phyloP scores from a whole-genome alignment of 805 yeast genomes.

The Wickerhamomyces xylosicus region DNA sequence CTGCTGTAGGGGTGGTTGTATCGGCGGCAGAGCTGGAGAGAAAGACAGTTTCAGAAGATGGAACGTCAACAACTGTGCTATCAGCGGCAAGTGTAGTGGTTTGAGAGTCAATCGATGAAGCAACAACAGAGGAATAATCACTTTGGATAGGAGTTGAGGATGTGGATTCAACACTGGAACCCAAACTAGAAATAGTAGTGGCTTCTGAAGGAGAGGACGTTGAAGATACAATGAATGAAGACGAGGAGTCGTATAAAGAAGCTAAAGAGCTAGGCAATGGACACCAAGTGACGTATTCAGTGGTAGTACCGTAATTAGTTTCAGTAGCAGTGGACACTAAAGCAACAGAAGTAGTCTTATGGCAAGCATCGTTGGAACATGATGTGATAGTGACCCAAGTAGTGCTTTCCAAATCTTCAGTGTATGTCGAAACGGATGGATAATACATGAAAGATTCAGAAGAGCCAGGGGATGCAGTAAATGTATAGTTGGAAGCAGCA shows the following conservation, averaged over 20 bases:
- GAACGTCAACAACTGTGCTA: neutral
- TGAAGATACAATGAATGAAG: neutral
- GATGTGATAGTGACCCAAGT: conserved; percentile 15
- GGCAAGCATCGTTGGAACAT: conserved; percentile 10
- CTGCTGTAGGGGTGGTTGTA: neutral
- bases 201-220: neutral
- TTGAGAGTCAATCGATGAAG: neutral
- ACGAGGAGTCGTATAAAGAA: neutral
- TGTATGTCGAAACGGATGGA: neutral
- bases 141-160: neutral
- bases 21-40: neutral
- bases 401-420: conserved; percentile 3
- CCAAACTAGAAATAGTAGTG: neutral
- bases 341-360: conserved; percentile 9
- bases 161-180: neutral
- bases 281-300: conserved; percentile 17
- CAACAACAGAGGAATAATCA: neutral
- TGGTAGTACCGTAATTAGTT: conserved; percentile 21
- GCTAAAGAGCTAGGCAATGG: conserved; percentile 8
- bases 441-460: neutral
- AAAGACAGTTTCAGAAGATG: neutral
- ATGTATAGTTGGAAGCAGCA: neutral
- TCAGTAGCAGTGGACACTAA: conserved; percentile 22
- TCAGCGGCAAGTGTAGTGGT: neutral
- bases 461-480: neutral